These are phyloP conservation scores for Actinomortierella ambigua DNA, from an alignment of 371 early-diverging fungal genomes.

Conservation along the genomic window DNA sequence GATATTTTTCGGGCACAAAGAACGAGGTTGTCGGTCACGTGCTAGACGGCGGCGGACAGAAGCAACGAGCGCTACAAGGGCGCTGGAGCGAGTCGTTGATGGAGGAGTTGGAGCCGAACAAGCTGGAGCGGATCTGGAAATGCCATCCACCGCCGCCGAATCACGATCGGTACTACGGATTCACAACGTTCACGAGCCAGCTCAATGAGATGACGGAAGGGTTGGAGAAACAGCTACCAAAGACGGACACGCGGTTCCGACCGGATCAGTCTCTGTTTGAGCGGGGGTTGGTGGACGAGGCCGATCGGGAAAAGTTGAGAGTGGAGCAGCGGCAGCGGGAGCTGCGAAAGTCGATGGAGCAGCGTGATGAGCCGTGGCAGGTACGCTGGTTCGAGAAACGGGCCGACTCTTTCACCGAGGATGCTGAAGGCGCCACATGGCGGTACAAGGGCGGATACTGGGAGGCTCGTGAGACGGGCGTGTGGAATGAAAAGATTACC, in stretches of 20 bases:
- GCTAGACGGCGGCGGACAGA: constrained; percentile 49
- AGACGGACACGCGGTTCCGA: constrained; percentile 88
- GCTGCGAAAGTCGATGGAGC: constrained; percentile 73
- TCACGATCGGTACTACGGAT: constrained; percentile 83
- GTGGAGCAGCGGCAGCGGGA: constrained; percentile 91
- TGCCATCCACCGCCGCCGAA: constrained; percentile 71
- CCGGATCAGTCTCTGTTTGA: constrained; percentile 89
- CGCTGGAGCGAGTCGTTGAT: constrained; percentile 61
- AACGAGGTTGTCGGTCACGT: constrained; percentile 71
- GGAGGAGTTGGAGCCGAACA: constrained; percentile 56
- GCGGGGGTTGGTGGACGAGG: constrained; percentile 76
- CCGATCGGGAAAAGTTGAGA: constrained; percentile 83
- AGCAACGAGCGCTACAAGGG: constrained; percentile 54
- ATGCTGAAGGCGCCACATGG: constrained; percentile 61
- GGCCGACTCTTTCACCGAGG: constrained; percentile 49
- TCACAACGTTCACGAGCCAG: constrained; percentile 83
- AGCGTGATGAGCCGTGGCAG: constrained; percentile 62
- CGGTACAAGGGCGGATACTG: constrained; percentile 83
- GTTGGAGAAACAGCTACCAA: constrained; percentile 65
- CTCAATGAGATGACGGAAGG: constrained; percentile 78
- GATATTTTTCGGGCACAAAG: constrained; percentile 60
- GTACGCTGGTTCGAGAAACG: constrained; percentile 79
- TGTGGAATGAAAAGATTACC: constrained; percentile 39
- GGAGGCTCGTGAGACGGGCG: constrained; percentile 64
- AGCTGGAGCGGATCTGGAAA: constrained; percentile 81